Evolutionary conservation across 768 basidiomycete genomes (phyloP).

Genomic region (Auriscalpium microsporum): DNA sequence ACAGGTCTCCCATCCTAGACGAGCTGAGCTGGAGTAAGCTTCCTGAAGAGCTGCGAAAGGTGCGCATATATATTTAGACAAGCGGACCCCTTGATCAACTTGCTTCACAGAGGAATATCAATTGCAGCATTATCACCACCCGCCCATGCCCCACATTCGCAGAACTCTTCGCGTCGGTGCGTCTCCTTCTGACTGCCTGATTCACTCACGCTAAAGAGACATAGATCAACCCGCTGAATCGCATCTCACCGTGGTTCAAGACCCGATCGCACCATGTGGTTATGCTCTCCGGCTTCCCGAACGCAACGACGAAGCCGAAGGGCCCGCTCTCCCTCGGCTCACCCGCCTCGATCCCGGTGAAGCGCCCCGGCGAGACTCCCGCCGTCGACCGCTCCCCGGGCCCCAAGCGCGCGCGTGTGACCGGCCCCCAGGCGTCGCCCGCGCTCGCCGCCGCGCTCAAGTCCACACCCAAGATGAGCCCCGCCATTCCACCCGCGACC

Average conservation of each 20-base stretch:
- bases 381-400: conserved; percentile 12
- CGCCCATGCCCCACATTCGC: conserved; percentile 10
- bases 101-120: conserved; percentile 9
- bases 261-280: conserved; percentile 5
- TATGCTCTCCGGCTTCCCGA: conserved; percentile 9
- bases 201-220: neutral
- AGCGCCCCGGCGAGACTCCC: conserved; percentile 9
- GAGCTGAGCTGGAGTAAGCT: conserved; percentile 10
- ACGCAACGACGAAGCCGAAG: no score
- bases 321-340: no score
- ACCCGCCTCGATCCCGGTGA: conserved; percentile 7
- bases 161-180: conserved; percentile 9
- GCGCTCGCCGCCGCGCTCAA: neutral
- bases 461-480: neutral
- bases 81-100: neutral
- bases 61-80: neutral
- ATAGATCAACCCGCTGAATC: conserved; percentile 5
- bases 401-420: conserved; percentile 6
- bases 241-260: conserved; percentile 9
- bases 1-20: conserved; percentile 8
- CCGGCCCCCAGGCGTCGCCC: conserved; percentile 8
- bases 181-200: conserved; percentile 4
- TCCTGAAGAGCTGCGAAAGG: conserved; percentile 11
- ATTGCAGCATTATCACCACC: conserved; percentile 11
- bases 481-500: neutral